These are phyloP conservation scores for Gossypium anomalum DNA, from an alignment of 345 rosid species.

Conservation along the genomic window DNA sequence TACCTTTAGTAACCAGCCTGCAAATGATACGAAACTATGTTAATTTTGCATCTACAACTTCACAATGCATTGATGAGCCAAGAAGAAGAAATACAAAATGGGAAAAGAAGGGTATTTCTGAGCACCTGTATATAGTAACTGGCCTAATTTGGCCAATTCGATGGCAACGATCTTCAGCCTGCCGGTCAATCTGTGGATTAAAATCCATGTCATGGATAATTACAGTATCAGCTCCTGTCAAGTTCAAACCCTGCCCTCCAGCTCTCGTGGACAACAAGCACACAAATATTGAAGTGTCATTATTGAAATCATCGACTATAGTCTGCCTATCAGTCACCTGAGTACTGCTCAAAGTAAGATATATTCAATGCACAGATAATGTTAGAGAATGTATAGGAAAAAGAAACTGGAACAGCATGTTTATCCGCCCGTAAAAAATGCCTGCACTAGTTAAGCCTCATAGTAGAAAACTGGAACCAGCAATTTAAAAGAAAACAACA, in stretches of 20 bases:
- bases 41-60: background rate
- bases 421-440: background rate
- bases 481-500: background rate
- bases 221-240: slow-evolving; percentile 88
- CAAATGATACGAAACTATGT: slow-evolving; percentile 7
- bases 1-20: slow-evolving; percentile 87
- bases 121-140: slow-evolving; percentile 77
- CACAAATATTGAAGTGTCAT: slow-evolving; percentile 69
- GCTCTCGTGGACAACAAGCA: slow-evolving; percentile 85
- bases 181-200: slow-evolving; percentile 95
- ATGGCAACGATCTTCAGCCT: slow-evolving; percentile 96
- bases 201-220: slow-evolving; percentile 92
- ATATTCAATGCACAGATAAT: background rate
- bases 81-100: background rate
- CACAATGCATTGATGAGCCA: background rate
- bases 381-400: background rate
- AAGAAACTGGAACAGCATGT: background rate
- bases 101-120: background rate
- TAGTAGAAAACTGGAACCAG: background rate
- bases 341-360: slow-evolving; percentile 41
- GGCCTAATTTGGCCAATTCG: slow-evolving; percentile 91
- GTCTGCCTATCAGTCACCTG: slow-evolving; percentile 84
- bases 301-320: slow-evolving; percentile 82
- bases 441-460: background rate
- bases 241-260: slow-evolving; percentile 94